A percentile compares a stretch with the other conserved stretches of the same genome.
Evolutionary conservation across 768 basidiomycete genomes (phyloP).

Genomic region (Dendrothele bispora): DNA sequence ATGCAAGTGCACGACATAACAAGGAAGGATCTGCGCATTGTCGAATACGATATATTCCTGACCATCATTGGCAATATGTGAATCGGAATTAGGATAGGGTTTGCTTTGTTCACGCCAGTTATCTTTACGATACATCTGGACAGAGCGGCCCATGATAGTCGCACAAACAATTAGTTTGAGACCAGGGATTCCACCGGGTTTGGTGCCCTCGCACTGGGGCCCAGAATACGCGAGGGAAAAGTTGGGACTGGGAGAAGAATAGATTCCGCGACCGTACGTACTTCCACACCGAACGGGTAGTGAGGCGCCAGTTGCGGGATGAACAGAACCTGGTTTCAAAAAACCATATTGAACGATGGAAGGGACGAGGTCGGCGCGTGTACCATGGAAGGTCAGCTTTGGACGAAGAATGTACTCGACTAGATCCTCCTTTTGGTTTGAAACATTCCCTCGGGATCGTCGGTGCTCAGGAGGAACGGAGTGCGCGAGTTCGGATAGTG

Average conservation of each 20-base stretch:
- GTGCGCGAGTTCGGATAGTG: constrained; percentile 1
- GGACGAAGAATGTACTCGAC: constrained; percentile 7
- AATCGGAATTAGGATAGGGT: constrained; percentile 6
- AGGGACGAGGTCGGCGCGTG: constrained; percentile 3
- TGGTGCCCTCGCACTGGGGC: neutral
- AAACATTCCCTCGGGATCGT: neutral
- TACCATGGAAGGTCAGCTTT: constrained; percentile 5
- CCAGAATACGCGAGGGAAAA: constrained; percentile 8
- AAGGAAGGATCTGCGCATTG: constrained; percentile 9
- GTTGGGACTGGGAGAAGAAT: constrained; percentile 5
- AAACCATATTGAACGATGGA: constrained; percentile 10
- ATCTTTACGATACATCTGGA: neutral
- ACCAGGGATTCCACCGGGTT: constrained; percentile 4
- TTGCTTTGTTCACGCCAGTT: constrained; percentile 8
- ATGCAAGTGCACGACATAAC: constrained; percentile 8
- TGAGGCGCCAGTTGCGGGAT: constrained; percentile 4
- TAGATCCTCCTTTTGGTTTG: neutral
- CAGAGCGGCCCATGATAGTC: constrained; percentile 8
- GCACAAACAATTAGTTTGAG: constrained; percentile 9
- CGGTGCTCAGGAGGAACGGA: constrained; percentile 1
- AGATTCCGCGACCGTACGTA: constrained; percentile 10
- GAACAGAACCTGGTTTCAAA: constrained; percentile 2
- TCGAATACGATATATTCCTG: constrained; percentile 9
- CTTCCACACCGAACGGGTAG: constrained; percentile 10
- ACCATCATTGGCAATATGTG: constrained; percentile 9